A percentile compares a stretch with the other conserved stretches of the same genome.
Evolutionary conservation across 1,284 basidiomycete genomes (phyloP).

Genomic region (Moesziomyces parantarcticus): DNA sequence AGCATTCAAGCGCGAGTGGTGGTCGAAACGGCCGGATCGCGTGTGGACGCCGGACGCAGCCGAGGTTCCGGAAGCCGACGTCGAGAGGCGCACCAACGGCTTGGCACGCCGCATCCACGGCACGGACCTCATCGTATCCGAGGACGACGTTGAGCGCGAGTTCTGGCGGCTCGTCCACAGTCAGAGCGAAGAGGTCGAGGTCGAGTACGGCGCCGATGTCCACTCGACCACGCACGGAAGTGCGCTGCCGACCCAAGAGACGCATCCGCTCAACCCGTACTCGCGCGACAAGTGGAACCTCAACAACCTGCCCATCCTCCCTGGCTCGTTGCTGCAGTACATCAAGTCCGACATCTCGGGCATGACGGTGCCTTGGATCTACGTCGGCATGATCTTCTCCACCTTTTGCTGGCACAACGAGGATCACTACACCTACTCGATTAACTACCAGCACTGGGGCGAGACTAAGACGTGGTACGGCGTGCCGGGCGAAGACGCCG

Average conservation of each 20-base stretch:
- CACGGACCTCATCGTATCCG: constrained; percentile 75
- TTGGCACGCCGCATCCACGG: constrained; percentile 48
- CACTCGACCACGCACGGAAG: constrained; percentile 98
- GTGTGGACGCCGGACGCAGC: constrained; percentile 33
- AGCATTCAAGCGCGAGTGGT: constrained; percentile 84
- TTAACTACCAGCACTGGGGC: constrained; percentile 88
- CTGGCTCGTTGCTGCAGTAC: constrained; percentile 84
- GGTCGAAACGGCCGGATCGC: constrained; percentile 44
- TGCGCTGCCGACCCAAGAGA: constrained; percentile 93
- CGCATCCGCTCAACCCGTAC: constrained; percentile 86
- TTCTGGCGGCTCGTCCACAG: constrained; percentile 97
- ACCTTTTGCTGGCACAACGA: constrained; percentile 99
- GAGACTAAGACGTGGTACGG: constrained; percentile 99
- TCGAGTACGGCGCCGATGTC: constrained; percentile 98
- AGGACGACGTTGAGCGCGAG: constrained; percentile 91
- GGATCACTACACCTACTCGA: constrained; percentile 92
- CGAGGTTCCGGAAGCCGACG: background rate
- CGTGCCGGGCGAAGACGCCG: constrained; percentile 90
- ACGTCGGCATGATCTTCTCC: constrained; percentile 98
- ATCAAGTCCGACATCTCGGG: constrained; percentile 99
- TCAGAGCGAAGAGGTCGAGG: constrained; percentile 89
- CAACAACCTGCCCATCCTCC: constrained; percentile 92
- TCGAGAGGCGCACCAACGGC: constrained; percentile 33
- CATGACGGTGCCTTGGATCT: constrained; percentile 99
- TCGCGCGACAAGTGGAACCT: constrained; percentile 96